phyloP scores from a whole-genome alignment of 1,284 basidiomycete species.

The Fomitopsis palustris region DNA sequence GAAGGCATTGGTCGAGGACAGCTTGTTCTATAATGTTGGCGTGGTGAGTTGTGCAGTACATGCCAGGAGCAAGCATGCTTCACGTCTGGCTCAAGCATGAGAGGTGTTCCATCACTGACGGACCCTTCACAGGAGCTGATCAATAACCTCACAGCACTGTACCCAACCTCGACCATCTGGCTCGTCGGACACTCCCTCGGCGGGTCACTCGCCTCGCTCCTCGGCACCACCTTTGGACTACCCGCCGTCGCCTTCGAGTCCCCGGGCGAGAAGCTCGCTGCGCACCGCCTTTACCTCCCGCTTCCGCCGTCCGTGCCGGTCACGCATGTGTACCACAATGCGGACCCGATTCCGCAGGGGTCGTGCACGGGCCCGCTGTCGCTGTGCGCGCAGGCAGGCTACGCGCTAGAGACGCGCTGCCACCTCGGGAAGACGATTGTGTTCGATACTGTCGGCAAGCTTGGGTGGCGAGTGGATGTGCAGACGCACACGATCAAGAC shows the following conservation, averaged over 20 bases:
- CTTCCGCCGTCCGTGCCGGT: constrained; percentile 53
- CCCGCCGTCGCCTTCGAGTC: constrained; percentile 93
- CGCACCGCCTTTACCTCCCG: constrained; percentile 82
- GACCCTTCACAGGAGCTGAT: constrained; percentile 55
- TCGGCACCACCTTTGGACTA: constrained; percentile 92
- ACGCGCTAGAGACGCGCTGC: constrained; percentile 63
- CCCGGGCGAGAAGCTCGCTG: constrained; percentile 88
- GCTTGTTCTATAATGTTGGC: constrained; percentile 85
- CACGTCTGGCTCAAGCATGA: not conserved
- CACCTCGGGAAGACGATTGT: constrained; percentile 74
- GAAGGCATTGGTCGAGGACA: constrained; percentile 83
- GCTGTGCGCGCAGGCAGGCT: constrained; percentile 63
- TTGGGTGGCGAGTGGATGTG: constrained; percentile 82
- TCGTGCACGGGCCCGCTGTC: constrained; percentile 69
- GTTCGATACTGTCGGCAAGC: constrained; percentile 84
- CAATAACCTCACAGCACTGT: constrained; percentile 78
- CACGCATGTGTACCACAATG: constrained; percentile 79
- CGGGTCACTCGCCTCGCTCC: constrained; percentile 82
- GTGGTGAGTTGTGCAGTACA: constrained; percentile 48
- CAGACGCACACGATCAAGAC: constrained; percentile 76
- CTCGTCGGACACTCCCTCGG: constrained; percentile 88
- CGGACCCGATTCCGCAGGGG: constrained; percentile 80
- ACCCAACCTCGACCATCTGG: constrained; percentile 89
- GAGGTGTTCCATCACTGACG: not conserved
- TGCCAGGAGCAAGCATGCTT: too few species aligned